These are phyloP conservation scores for Boletus vermiculosoides DNA, from an alignment of 768 basidiomycete species.

Conservation along the genomic window DNA sequence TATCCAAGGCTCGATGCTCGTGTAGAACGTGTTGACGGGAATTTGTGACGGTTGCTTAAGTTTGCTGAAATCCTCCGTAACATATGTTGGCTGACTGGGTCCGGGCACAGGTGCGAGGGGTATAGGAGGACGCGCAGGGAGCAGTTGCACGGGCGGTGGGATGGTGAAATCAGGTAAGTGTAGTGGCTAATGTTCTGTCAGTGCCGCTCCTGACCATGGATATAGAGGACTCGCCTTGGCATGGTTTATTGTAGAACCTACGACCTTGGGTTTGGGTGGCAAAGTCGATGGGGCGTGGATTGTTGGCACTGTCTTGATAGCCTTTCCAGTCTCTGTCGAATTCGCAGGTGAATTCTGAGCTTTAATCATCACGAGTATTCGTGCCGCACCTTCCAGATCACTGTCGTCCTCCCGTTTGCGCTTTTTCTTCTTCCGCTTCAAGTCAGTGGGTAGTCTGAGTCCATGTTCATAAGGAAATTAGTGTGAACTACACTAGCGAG, in stretches of 20 bases:
- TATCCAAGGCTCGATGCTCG: constrained; percentile 86
- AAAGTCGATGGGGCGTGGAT: constrained; percentile 37
- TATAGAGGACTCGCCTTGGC: constrained; percentile 45
- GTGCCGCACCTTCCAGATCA: constrained; percentile 60
- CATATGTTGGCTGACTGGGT: constrained; percentile 81
- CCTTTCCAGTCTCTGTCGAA: constrained; percentile 47
- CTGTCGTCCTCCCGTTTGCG: constrained; percentile 80
- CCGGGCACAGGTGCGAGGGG: constrained; percentile 66
- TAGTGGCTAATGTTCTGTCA: constrained; percentile 25
- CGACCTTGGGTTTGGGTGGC: constrained; percentile 58
- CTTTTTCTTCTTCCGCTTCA: constrained; percentile 82
- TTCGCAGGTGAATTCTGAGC: constrained; percentile 7
- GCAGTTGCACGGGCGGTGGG: constrained; percentile 48
- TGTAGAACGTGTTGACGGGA: constrained; percentile 75
- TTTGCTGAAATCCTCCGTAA: constrained; percentile 87
- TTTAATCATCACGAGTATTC: constrained; percentile 1
- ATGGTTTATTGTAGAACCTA: constrained; percentile 41
- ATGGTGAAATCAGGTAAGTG: constrained; percentile 61
- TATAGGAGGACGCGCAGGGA: constrained; percentile 62
- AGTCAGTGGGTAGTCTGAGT: constrained; percentile 43
- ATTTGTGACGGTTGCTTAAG: constrained; percentile 73
- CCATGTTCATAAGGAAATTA: background rate
- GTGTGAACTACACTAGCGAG: constrained; percentile 18
- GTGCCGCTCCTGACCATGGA: background rate
- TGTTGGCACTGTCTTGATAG: constrained; percentile 61